These are phyloP conservation scores for Alliaria petiolata DNA, from an alignment of 345 rosid genomes.

Conservation along the genomic window DNA sequence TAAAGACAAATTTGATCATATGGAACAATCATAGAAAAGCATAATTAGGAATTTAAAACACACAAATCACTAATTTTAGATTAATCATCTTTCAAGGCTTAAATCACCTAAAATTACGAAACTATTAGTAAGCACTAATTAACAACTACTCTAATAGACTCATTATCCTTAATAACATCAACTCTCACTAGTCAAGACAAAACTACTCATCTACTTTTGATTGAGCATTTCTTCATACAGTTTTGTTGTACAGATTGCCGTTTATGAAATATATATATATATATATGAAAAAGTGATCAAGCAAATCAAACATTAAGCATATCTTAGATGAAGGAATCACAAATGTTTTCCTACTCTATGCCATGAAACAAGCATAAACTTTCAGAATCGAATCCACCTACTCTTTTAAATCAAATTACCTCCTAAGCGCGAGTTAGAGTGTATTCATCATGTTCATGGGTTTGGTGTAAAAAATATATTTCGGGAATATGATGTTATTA, in stretches of 20 bases:
- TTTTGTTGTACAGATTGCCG: neutral
- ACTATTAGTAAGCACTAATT: neutral
- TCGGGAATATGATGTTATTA: neutral
- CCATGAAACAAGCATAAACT: neutral
- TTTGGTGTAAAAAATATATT: neutral
- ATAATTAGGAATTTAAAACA: no score
- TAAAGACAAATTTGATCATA: neutral
- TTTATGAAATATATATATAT: no score
- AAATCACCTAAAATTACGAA: no score
- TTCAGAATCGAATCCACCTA: neutral
- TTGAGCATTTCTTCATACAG: neutral
- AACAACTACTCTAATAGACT: neutral
- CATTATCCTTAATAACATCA: neutral
- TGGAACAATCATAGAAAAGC: neutral
- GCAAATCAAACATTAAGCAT: neutral
- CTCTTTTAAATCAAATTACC: neutral
- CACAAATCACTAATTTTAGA: neutral
- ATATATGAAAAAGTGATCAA: neutral
- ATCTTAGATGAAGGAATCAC: neutral
- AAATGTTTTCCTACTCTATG: neutral
- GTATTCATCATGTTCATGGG: neutral
- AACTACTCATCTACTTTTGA: neutral
- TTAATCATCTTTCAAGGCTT: no score
- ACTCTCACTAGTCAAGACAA: neutral
- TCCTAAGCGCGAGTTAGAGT: neutral